Evolutionary conservation across 805 yeast species (phyloP), one percentile per base, ranked within the genome.

Genomic region (Saccharomycopsis sp.): DNA sequence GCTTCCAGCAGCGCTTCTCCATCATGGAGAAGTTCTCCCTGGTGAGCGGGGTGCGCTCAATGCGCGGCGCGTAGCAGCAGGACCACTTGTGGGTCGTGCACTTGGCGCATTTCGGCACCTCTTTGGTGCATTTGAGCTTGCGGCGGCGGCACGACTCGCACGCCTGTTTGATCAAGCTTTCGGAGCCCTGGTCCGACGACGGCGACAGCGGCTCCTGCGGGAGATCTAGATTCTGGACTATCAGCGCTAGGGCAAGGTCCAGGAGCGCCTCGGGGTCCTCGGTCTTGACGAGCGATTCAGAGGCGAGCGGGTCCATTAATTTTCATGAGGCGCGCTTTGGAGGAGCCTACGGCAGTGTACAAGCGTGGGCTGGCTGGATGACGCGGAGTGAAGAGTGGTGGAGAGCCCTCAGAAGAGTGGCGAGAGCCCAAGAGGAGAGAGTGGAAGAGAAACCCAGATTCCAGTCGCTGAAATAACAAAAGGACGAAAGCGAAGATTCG

Each of bases 61-160:
- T 79, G 60, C 87, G 76, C 15, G 97, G 96, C 21, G 91, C 84
- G 67, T 89, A 89, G 1, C 80, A 71, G 69, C 97, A 89, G 34
- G 79, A 79, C 87, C 95, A 85, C 21, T 77, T 75, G 66, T 87
- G 89, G 56, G 79, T 81, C 5, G 76, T 69, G 72, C 97, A 89
- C 66, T 88, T 88, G 51, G 84, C 73, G 66, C 96, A 89, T 62
- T 79, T 80, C 1, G 96, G 97, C 24, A 71, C 76, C 60, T 84
- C 89, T 65, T 88, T 89, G 34, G 95, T 83, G 68, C 97, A 89
- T 67, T 84, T 85, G 60, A 89, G 76, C 70, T 89, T 89, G 57
- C 94, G 76, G 63, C 83, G 80, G 41, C 96, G 79, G 68, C 97
- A 89, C 2, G 91, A 83, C 69, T 89, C 96, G 70, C 97, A 89